Conservation (phyloP, 2,329 filamentous ascomycete genomes). For the Capronia epimyces region DNA sequence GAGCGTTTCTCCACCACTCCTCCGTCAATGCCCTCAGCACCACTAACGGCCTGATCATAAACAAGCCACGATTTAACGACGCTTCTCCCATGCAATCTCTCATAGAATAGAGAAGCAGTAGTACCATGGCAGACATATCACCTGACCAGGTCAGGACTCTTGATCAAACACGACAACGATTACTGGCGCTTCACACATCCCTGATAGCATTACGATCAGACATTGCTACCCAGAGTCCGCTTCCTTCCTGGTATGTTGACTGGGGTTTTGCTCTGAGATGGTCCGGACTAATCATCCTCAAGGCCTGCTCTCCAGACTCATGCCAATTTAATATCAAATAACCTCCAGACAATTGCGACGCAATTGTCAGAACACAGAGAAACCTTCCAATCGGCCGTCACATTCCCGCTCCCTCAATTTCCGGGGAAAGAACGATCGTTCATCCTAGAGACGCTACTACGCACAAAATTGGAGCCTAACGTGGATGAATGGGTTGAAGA, state of each 20-base stretch:
- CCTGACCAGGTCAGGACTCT: slow-evolving; percentile 54
- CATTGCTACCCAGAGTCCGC: slow-evolving; percentile 57
- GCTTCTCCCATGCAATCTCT: background rate
- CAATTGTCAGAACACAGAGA: slow-evolving; percentile 60
- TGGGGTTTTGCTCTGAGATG: background rate
- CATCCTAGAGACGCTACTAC: slow-evolving; percentile 63
- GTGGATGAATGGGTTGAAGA: slow-evolving; percentile 68
- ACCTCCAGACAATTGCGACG: slow-evolving; percentile 62
- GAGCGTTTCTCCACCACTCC: background rate
- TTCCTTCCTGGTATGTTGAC: slow-evolving; percentile 58
- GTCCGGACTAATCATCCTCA: slow-evolving; percentile 1
- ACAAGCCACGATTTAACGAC: background rate
- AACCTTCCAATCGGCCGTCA: slow-evolving; percentile 63
- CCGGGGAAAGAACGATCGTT: slow-evolving; percentile 63
- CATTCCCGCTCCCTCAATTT: slow-evolving; percentile 71
- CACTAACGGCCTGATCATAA: background rate
- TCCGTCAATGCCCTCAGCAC: background rate
- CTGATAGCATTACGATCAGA: slow-evolving; percentile 60
- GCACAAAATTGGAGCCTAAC: slow-evolving; percentile 76
- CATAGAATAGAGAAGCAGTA: background rate
- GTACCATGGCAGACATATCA: slow-evolving; percentile 36
- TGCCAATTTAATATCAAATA: slow-evolving; percentile 63
- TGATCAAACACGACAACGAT: slow-evolving; percentile 63
- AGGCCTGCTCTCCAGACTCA: slow-evolving; percentile 70
- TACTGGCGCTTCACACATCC: slow-evolving; percentile 63